A percentile compares a stretch with the other conserved stretches of the same genome.
Conservation (phyloP, 139 green algal species). For the Raphidocelis subcapitata region DNA sequence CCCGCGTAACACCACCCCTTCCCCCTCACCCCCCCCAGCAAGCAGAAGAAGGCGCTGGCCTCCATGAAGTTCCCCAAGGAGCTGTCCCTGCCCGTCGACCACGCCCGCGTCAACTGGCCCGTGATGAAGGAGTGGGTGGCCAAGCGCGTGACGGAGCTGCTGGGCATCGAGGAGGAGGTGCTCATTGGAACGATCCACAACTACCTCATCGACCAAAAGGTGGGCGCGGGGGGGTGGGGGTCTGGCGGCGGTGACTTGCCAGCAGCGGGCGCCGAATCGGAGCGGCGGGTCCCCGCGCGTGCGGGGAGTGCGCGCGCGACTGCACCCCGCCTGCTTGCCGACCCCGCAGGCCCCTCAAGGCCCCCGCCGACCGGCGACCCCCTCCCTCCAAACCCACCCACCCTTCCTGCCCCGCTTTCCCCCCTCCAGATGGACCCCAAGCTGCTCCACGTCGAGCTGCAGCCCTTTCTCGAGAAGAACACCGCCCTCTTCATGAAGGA, state of each 20-base stretch:
- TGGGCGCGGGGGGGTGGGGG: constrained; percentile 22
- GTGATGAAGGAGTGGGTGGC: constrained; percentile 94
- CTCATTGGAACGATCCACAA: constrained; percentile 92
- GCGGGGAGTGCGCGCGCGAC: too few relatives aligned
- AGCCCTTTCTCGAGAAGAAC: constrained; percentile 92
- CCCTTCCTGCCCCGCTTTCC: background rate
- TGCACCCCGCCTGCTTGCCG: too few relatives aligned
- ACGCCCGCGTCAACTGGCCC: constrained; percentile 76
- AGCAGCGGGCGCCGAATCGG: too few relatives aligned
- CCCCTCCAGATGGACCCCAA: constrained; percentile 55
- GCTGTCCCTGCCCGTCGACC: constrained; percentile 75
- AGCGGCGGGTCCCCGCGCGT: too few relatives aligned
- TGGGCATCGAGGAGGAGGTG: constrained; percentile 92
- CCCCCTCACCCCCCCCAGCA: constrained; percentile 42
- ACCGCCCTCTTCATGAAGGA: constrained; percentile 91
- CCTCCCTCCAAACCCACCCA: too few relatives aligned
- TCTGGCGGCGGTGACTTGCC: too few relatives aligned
- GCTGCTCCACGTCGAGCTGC: constrained; percentile 79
- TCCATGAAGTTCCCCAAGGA: constrained; percentile 84
- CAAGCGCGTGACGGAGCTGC: constrained; percentile 89
- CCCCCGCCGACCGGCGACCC: too few relatives aligned
- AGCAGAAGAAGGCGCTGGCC: constrained; percentile 71
- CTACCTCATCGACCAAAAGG: constrained; percentile 76
- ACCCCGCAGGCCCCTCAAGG: too few relatives aligned
- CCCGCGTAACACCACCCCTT: too few relatives aligned